phyloP scores from a whole-genome alignment of 495 filamentous ascomycete genomes.

The Halenospora varia region DNA sequence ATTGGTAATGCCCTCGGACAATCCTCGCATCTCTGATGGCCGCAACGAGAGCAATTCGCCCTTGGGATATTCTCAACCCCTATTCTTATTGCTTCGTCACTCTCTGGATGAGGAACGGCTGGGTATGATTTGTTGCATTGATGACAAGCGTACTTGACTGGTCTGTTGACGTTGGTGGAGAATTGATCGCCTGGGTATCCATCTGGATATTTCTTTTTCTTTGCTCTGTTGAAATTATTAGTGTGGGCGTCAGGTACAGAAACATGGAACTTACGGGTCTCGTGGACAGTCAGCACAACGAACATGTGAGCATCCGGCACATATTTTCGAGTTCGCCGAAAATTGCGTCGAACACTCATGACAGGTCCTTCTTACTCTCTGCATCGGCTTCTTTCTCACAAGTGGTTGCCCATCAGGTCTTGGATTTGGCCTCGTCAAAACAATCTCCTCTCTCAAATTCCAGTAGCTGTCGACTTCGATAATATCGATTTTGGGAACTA shows the following conservation, averaged over 20 bases:
- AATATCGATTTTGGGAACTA: constrained; percentile 4
- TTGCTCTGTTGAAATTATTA: constrained; percentile 47
- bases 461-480: constrained; percentile 24
- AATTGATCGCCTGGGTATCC: constrained; percentile 70
- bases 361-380: constrained; percentile 72
- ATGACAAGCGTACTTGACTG: constrained; percentile 60
- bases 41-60: constrained; percentile 56
- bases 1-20: constrained; percentile 48
- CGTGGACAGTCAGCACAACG: constrained; percentile 81
- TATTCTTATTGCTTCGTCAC: constrained; percentile 12
- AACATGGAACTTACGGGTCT: constrained; percentile 60
- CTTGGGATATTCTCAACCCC: constrained; percentile 24
- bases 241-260: constrained; percentile 5
- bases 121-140: constrained; percentile 54
- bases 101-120: constrained; percentile 19
- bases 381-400: constrained; percentile 58
- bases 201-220: constrained; percentile 68
- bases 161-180: constrained; percentile 31
- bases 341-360: constrained; percentile 71
- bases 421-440: constrained; percentile 54
- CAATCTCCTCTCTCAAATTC: constrained; percentile 29
- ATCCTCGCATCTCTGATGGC: constrained; percentile 47
- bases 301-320: constrained; percentile 65
- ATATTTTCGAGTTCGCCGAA: constrained; percentile 52
- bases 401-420: constrained; percentile 67